Evolutionary conservation across 2,329 filamentous ascomycete species (phyloP).

Genomic region (Daldinia eschscholtzii): DNA sequence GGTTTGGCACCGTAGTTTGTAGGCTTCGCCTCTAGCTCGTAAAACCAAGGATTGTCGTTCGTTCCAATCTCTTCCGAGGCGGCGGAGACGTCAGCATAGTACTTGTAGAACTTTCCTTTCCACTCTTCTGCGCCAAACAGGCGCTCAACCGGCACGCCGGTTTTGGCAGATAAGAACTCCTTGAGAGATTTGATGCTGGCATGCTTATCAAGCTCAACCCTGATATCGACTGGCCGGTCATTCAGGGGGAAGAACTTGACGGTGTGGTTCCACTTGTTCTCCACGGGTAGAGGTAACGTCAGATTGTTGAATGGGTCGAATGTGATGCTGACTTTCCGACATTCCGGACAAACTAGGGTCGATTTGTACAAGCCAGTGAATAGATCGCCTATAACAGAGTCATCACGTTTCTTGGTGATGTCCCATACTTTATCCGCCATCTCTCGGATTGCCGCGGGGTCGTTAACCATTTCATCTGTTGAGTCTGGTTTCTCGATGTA

Average conservation of each 20-base stretch:
- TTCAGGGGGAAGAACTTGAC: constrained; percentile 84
- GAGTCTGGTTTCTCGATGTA: constrained; percentile 98
- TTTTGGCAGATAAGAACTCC: constrained; percentile 75
- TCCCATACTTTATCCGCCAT: constrained; percentile 92
- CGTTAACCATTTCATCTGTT: constrained; percentile 92
- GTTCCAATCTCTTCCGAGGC: constrained; percentile 78
- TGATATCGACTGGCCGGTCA: constrained; percentile 76
- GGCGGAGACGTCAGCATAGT: constrained; percentile 76
- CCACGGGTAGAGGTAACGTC: constrained; percentile 88
- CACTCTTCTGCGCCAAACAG: constrained; percentile 88
- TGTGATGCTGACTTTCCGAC: constrained; percentile 96
- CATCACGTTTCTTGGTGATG: constrained; percentile 91
- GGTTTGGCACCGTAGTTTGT: constrained; percentile 77
- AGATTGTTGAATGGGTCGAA: constrained; percentile 98
- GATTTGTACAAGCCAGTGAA: constrained; percentile 99
- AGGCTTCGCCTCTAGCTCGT: constrained; percentile 82
- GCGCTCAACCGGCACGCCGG: constrained; percentile 72
- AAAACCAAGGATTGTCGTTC: constrained; percentile 76
- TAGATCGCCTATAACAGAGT: constrained; percentile 93
- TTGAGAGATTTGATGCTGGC: constrained; percentile 77
- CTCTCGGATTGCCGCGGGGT: constrained; percentile 81
- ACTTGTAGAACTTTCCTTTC: constrained; percentile 85
- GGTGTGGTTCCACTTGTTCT: constrained; percentile 81
- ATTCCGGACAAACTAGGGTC: constrained; percentile 90
- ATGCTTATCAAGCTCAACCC: constrained; percentile 84